Evolutionary conservation across 371 early-diverging fungal genomes (phyloP).

Genomic region (Mucor velutinosus): DNA sequence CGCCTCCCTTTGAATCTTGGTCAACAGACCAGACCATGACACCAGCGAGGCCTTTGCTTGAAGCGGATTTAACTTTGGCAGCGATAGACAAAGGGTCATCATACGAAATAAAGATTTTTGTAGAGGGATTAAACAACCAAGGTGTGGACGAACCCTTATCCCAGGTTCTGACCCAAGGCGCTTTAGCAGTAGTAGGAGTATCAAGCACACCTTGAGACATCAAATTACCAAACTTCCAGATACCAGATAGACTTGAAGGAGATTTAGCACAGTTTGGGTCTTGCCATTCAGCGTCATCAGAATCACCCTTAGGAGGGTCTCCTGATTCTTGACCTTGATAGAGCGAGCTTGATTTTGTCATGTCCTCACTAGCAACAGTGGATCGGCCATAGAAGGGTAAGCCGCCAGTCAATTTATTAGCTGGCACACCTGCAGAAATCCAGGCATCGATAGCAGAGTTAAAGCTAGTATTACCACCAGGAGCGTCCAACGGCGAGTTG

Average conservation of each 20-base stretch:
- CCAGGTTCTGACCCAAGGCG: slow-evolving; percentile 57
- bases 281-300: slow-evolving; percentile 27
- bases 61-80: slow-evolving; percentile 50
- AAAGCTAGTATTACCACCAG: slow-evolving; percentile 37
- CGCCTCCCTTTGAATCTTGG: slow-evolving; percentile 26
- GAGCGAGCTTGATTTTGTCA: slow-evolving; percentile 29
- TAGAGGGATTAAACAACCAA: slow-evolving; percentile 60
- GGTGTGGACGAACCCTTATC: slow-evolving; percentile 54
- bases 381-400: slow-evolving; percentile 71
- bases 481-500: slow-evolving; percentile 56
- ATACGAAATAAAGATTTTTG: slow-evolving; percentile 60
- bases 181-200: slow-evolving; percentile 41
- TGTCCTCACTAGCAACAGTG: slow-evolving; percentile 32
- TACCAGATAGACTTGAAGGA: slow-evolving; percentile 36
- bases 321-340: slow-evolving; percentile 34
- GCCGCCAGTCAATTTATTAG: slow-evolving; percentile 62
- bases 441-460: slow-evolving; percentile 54
- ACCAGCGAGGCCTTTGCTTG: slow-evolving; percentile 45
- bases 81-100: slow-evolving; percentile 58
- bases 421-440: slow-evolving; percentile 60
- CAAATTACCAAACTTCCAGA: slow-evolving; percentile 57
- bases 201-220: slow-evolving; percentile 55
- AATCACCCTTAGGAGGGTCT: slow-evolving; percentile 37
- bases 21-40: slow-evolving; percentile 55
- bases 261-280: slow-evolving; percentile 29